These are phyloP conservation scores for Boletus pseudo-olivaceus DNA, from an alignment of 768 basidiomycete species.

Conservation along the genomic window DNA sequence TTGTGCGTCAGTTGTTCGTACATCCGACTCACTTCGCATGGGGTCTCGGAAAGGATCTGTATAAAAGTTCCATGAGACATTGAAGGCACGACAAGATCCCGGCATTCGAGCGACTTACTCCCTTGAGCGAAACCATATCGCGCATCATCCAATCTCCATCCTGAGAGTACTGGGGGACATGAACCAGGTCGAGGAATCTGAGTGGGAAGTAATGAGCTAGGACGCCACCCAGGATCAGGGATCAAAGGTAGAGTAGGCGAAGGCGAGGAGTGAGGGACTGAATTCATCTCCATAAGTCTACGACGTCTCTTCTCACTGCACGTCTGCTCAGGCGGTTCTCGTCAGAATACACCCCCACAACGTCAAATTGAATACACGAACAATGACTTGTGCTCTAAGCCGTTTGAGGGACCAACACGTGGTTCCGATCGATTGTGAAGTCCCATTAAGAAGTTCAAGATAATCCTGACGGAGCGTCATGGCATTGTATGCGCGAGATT, in stretches of 20 bases:
- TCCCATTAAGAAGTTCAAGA: neutral
- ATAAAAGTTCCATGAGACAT: neutral
- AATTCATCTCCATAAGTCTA: neutral
- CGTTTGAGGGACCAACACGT: neutral
- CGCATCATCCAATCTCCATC: neutral
- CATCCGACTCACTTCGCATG: slow-evolving; percentile 6
- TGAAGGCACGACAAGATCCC: neutral
- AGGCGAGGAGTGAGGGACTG: neutral
- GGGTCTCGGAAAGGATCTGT: neutral
- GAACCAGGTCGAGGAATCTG: neutral
- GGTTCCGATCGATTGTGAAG: neutral
- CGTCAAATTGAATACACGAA: neutral
- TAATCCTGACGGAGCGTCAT: neutral
- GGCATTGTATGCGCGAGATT: neutral
- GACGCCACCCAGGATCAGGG: neutral
- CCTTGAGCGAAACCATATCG: neutral
- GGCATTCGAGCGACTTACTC: neutral
- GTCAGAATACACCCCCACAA: neutral
- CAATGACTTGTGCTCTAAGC: slow-evolving; percentile 1
- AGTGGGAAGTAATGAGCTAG: neutral
- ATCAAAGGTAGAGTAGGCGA: neutral
- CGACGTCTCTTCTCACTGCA: neutral
- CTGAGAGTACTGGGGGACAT: slow-evolving; percentile 1
- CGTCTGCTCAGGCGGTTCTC: neutral
- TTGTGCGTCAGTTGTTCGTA: slow-evolving; percentile 8